A percentile compares a stretch with the other conserved stretches of the same genome.
Evolutionary conservation across 2,329 filamentous ascomycete species (phyloP).

Genomic region (Ophiobolus disseminans): DNA sequence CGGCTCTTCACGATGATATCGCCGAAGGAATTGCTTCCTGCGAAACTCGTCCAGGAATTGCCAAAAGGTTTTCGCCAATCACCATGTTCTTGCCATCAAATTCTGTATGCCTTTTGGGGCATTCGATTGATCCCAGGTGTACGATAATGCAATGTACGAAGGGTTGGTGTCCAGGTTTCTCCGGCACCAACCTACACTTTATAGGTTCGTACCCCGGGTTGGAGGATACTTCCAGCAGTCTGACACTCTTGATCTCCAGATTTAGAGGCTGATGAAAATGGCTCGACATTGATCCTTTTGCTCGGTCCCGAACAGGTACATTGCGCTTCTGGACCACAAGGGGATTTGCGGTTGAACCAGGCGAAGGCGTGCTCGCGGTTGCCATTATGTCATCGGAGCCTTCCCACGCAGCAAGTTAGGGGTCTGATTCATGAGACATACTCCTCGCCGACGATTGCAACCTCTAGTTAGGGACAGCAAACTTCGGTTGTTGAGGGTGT

Average conservation of each 20-base stretch:
- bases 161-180: slow-evolving; percentile 15
- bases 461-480: too few relatives aligned
- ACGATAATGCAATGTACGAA: slow-evolving; percentile 20
- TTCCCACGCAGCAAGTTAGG: too few relatives aligned
- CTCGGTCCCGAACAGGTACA: background rate
- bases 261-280: background rate
- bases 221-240: slow-evolving; percentile 1
- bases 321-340: background rate
- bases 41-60: slow-evolving; percentile 21
- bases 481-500: too few relatives aligned
- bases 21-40: slow-evolving; percentile 4
- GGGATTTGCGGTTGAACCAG: background rate
- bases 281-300: background rate
- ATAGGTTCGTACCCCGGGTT: background rate
- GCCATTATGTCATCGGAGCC: too few relatives aligned
- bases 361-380: too few relatives aligned
- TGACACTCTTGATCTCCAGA: background rate
- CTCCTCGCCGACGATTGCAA: too few relatives aligned
- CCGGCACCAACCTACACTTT: slow-evolving; percentile 2
- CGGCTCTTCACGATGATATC: slow-evolving; percentile 7
- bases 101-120: slow-evolving; percentile 3
- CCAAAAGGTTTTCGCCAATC: slow-evolving; percentile 20
- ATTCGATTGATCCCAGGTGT: slow-evolving; percentile 24
- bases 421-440: too few relatives aligned
- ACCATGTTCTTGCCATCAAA: slow-evolving; percentile 12